A percentile compares a stretch with the other conserved stretches of the same genome.
phyloP scores from a whole-genome alignment of 2,329 filamentous ascomycete species.

The Dendrostoma leiphaemia region DNA sequence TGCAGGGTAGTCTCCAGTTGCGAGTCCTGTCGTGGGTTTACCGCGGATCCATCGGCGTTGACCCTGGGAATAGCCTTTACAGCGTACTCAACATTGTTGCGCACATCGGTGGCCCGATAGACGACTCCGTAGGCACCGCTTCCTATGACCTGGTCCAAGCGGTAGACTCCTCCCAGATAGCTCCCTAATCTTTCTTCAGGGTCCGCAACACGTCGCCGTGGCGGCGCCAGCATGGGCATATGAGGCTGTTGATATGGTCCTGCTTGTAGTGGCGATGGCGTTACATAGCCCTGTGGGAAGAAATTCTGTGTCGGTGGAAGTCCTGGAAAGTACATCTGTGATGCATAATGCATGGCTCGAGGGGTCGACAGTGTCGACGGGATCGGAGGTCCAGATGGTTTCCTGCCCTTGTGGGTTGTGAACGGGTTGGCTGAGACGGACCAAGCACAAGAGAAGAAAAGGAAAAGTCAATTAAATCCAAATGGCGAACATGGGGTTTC shows the following conservation, averaged over 20 bases:
- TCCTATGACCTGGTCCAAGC: conserved; percentile 82
- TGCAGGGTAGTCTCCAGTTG: too few relatives aligned
- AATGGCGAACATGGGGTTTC: conserved; percentile 4
- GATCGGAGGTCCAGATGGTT: neutral
- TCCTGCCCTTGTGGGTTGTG: conserved; percentile 2
- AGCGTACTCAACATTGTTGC: conserved; percentile 79
- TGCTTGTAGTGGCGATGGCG: neutral
- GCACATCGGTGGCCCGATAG: conserved; percentile 83
- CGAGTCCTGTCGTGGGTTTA: conserved; percentile 85
- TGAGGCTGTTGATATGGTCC: neutral
- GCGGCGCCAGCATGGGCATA: conserved; percentile 4
- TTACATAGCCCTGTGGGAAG: neutral
- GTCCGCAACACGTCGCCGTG: conserved; percentile 50
- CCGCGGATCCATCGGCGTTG: conserved; percentile 64
- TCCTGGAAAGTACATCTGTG: neutral
- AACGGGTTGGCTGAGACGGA: conserved; percentile 3
- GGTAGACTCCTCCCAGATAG: conserved; percentile 77
- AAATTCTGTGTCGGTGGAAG: neutral
- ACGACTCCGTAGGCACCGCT: conserved; percentile 96
- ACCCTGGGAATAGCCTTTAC: conserved; percentile 96
- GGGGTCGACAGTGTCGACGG: neutral
- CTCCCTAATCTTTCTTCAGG: conserved; percentile 87
- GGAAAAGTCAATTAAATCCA: conserved; percentile 10
- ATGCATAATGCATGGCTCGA: neutral
- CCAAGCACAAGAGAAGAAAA: conserved; percentile 11